Evolutionary conservation across 768 basidiomycete genomes (phyloP), one percentile per base, ranked within the genome.

Genomic region (Termitomyces sp.): DNA sequence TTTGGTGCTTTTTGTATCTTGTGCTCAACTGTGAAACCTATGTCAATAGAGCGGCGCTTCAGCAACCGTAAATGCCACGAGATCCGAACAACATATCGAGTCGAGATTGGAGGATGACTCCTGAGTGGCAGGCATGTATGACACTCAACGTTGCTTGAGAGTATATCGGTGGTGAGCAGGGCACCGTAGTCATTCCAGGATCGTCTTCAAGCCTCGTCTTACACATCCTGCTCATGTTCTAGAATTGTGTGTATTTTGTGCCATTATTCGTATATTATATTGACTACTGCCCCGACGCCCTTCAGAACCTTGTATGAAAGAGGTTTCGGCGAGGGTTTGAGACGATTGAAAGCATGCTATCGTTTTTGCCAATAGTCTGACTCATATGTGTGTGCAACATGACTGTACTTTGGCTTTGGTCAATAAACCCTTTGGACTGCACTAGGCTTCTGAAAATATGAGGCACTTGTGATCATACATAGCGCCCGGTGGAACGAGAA

Each of bases 11-110:
- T 18, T 35, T 50, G 10, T 26, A 68, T 3, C 18, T 55, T 10
- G 26, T 57, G 47, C 46, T 20, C 6, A 28, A 53, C 40, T 23
- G n/a, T 28, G 33, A n/a, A 61, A 28, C 1, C 18, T 46, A 30
- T 55, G 4, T 47, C 28, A 28, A 49, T 52, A 69, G 69, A 67
- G 57, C 30, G 69, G 68, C 8, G 60, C 68, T 33, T 68, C 67
- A 20, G 63, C 62, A 18, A 62, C 64, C 51, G 65, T 63, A 36
- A 51, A 65, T 1, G 51, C 59, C 30, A 13, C 65, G 10, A 64
- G 67, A 59, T 14, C 62, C 40, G 74, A 74, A 50, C 68, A 70
- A 18, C 72, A 69, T 47, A 66, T 67, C 43, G 72, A 73, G 56
- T 66, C 71, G 6, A 67, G 71, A 55, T 50, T 64, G 32, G 72